These are phyloP conservation scores for Ceriops decandra DNA, from an alignment of 345 rosid species.

Conservation along the genomic window DNA sequence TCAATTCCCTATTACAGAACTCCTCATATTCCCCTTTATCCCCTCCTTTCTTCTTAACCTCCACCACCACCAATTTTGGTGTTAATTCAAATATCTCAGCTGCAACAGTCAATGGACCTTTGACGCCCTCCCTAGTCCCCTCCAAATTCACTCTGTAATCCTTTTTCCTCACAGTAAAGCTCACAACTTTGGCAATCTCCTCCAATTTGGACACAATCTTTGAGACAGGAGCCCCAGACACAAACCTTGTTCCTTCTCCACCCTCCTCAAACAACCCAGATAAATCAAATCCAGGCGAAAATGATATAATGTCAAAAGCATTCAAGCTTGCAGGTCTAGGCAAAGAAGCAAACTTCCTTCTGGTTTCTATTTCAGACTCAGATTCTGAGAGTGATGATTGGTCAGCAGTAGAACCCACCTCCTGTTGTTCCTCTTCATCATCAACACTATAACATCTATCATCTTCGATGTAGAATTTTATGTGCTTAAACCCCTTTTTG, in stretches of 20 bases:
- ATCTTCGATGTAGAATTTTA: slow-evolving; percentile 35
- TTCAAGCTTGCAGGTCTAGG: slow-evolving; percentile 40
- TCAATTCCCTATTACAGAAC: slow-evolving; percentile 63
- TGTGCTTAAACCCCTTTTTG: slow-evolving; percentile 35
- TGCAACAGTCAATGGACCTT: slow-evolving; percentile 36
- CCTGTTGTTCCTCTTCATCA: slow-evolving; percentile 24
- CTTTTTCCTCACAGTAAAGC: slow-evolving; percentile 42
- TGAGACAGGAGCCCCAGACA: slow-evolving; percentile 36
- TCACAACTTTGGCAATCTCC: slow-evolving; percentile 40
- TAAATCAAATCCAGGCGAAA: slow-evolving; percentile 35
- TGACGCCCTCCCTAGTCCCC: slow-evolving; percentile 35
- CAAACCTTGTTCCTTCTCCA: slow-evolving; percentile 31
- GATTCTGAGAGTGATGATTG: slow-evolving; percentile 24
- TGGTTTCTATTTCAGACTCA: slow-evolving; percentile 23
- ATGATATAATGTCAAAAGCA: slow-evolving; percentile 40
- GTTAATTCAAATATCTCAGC: slow-evolving; percentile 41
- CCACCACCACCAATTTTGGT: slow-evolving; percentile 63
- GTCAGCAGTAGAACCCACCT: slow-evolving; percentile 11
- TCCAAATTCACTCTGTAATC: slow-evolving; percentile 40
- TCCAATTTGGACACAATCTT: slow-evolving; percentile 36
- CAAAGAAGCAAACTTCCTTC: slow-evolving; percentile 19
- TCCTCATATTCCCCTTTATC: slow-evolving; percentile 77
- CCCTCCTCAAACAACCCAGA: slow-evolving; percentile 41
- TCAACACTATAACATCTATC: slow-evolving; percentile 28
- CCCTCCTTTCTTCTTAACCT: slow-evolving; percentile 88